Base-by-base conservation (phyloP, 176 grass and related monocot species). In the Oryza glaberrima region DNA sequence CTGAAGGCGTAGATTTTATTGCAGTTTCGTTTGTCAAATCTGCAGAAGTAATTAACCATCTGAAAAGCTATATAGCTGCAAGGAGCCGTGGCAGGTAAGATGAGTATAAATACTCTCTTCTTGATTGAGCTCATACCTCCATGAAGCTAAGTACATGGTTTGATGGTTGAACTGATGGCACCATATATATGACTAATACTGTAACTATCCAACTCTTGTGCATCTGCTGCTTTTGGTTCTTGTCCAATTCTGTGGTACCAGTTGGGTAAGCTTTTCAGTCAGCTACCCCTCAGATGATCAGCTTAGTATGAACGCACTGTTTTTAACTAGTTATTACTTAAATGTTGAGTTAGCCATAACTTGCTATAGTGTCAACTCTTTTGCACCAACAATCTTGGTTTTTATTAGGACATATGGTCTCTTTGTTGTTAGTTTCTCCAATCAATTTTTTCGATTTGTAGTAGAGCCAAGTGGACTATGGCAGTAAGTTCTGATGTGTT, bases 11-110 rank as follows among this genome's bases (percentile, higher is more conserved):
- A 25, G 96, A 98, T 89, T 98, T 98, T 71, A 96, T 96, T 30
- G 96, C 96, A 60, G 96, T 98, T 67, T 98, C 96, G 3, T 98
- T 98, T 64, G 96, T 98, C 84, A 95, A 98, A 82, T 95, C 96
- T 70, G 96, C 96, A 72, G 96, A 98, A 90, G 96, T 98, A 44
- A 91, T 98, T 88, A 94, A 84, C 43, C 89, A 98, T 90, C 86
- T 98, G 49, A 95, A 96, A 89, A 98, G 96, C 84, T 98, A 98
- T 71, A 94, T 99, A 87, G 93, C 93, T 87, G 90, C 96, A 77
- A 82, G 88, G 87, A 89, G 91, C 72, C 84, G 77, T 77, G 90
- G 84, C 91, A 92, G 91, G 96, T 95, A 88, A 65, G 17, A 74
- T 15, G 63, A 44, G 6, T 77, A 70, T 36, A 79, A 35, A 35